A percentile compares a stretch with the other conserved stretches of the same genome.
These are phyloP conservation scores for Dicorynia guianensis DNA, from an alignment of 306 rosid genomes.

Conservation along the genomic window DNA sequence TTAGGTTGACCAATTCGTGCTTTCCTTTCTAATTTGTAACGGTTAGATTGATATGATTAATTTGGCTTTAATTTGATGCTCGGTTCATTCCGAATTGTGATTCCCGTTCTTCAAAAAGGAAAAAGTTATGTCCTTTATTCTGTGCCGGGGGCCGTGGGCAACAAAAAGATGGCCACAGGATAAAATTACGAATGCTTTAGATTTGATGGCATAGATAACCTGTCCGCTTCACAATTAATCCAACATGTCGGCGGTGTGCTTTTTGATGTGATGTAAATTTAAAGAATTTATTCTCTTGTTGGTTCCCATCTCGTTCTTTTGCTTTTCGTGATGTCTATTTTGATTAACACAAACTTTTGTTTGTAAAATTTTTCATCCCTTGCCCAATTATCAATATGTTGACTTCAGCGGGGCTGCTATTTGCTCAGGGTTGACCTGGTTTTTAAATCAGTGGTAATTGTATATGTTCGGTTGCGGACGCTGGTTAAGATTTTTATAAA, in stretches of 20 bases:
- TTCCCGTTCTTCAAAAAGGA: constrained; percentile 35
- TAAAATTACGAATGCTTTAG: not conserved
- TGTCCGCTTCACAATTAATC: constrained; percentile 32
- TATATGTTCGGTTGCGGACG: not conserved
- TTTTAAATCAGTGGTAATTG: not conserved
- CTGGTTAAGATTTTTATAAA: constrained; percentile 3
- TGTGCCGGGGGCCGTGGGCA: not conserved
- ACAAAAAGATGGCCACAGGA: constrained; percentile 22
- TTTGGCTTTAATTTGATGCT: constrained; percentile 6
- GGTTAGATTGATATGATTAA: not conserved
- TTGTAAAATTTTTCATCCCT: not conserved
- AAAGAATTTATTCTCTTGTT: constrained; percentile 9
- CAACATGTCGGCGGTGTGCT: constrained; percentile 29
- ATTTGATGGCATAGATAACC: not conserved
- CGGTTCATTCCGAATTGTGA: not conserved
- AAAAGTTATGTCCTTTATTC: constrained; percentile 32
- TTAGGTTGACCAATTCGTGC: constrained; percentile 3
- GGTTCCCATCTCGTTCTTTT: constrained; percentile 31
- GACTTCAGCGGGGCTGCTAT: not conserved
- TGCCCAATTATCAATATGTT: not conserved
- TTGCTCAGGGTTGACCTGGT: not conserved
- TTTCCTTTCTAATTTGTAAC: not conserved
- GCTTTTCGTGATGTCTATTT: not conserved
- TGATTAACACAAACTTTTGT: not conserved
- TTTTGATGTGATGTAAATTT: constrained; percentile 27